Evolutionary conservation across 2,329 filamentous ascomycete genomes (phyloP).

Genomic region (Penicillium brasilianum): DNA sequence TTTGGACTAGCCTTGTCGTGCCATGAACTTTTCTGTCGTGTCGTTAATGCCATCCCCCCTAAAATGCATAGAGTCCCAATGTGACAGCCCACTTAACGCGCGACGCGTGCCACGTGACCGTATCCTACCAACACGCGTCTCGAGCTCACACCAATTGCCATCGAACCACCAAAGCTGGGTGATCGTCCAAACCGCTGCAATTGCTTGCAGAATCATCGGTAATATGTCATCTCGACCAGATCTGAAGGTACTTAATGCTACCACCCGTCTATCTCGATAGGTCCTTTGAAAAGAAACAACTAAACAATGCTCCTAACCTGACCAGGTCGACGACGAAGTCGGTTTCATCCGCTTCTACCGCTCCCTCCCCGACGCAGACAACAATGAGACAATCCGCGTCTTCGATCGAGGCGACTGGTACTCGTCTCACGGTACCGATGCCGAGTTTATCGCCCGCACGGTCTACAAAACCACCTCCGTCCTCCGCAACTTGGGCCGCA

Average conservation of each 20-base stretch:
- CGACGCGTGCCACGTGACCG: conserved; percentile 45
- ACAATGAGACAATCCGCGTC: conserved; percentile 73
- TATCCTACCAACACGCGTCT: conserved; percentile 34
- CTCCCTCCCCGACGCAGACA: conserved; percentile 71
- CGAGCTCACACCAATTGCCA: conserved; percentile 19
- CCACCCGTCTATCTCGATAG: too few species aligned
- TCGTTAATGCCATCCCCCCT: too few species aligned
- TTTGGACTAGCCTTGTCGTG: too few species aligned
- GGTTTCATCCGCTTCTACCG: conserved; percentile 98
- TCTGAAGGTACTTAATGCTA: conserved; percentile 63
- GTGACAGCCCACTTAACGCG: conserved; percentile 31
- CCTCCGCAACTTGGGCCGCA: conserved; percentile 83
- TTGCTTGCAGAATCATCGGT: conserved; percentile 23
- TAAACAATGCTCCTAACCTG: conserved; percentile 12
- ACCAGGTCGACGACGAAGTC: conserved; percentile 89
- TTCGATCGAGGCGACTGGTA: conserved; percentile 97
- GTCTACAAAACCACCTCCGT: conserved; percentile 99
- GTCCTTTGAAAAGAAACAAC: background rate
- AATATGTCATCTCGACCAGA: conserved; percentile 74
- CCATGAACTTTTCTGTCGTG: too few species aligned
- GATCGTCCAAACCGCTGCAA: conserved; percentile 14
- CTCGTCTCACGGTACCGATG: conserved; percentile 63
- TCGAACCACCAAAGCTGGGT: conserved; percentile 9
- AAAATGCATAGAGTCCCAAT: background rate
- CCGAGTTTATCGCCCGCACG: conserved; percentile 59